Evolutionary conservation across 345 rosid genomes (phyloP).

Genomic region (Lepidium africanum): DNA sequence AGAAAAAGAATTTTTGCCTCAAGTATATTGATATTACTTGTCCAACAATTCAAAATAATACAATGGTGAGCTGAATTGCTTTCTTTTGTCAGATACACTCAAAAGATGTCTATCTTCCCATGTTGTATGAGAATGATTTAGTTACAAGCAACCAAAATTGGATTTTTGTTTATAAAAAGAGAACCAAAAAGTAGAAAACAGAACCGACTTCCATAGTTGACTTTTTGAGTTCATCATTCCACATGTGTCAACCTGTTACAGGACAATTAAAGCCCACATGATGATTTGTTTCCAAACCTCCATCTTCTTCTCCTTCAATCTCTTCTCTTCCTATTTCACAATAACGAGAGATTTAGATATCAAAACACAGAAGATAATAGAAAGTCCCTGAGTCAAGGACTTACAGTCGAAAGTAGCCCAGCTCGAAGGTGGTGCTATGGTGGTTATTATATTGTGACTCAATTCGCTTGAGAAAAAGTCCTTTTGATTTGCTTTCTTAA

Average conservation of each 20-base stretch:
- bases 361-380: not conserved
- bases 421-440: conserved; percentile 34
- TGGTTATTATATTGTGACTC: conserved; percentile 14
- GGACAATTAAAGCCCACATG: not conserved
- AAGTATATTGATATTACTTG: conserved; percentile 14
- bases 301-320: conserved; percentile 1
- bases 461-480: conserved; percentile 10
- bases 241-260: conserved; percentile 18
- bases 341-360: not conserved
- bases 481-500: conserved; percentile 12
- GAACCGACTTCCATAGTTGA: conserved; percentile 1
- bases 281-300: conserved; percentile 4
- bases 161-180: not conserved
- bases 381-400: not conserved
- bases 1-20: no score
- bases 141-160: conserved; percentile 23
- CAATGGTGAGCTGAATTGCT: conserved; percentile 1
- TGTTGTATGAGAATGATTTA: not conserved
- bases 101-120: not conserved
- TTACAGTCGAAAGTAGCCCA: conserved; percentile 75
- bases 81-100: not conserved
- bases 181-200: not conserved
- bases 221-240: conserved; percentile 12
- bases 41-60: conserved; percentile 11
- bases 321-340: conserved; percentile 24